A percentile compares a stretch with the other conserved stretches of the same genome.
Evolutionary conservation across 208 protist species (phyloP).

Genomic region (Leishmania braziliensis): DNA sequence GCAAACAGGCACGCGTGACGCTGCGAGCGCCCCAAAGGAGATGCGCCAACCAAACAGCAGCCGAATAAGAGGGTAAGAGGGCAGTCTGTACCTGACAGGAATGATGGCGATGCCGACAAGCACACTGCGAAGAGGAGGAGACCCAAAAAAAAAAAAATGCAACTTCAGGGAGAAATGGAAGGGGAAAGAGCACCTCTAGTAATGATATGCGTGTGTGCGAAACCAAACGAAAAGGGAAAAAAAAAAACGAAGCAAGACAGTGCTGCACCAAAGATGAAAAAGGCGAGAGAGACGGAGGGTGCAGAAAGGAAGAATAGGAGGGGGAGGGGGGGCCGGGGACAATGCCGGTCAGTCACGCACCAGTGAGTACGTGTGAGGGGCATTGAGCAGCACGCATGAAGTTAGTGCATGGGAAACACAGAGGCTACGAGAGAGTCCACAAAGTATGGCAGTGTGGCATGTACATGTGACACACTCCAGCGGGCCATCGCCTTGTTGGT

Average conservation of each 20-base stretch:
- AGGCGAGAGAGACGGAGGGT: neutral
- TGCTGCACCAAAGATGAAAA: neutral
- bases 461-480: neutral
- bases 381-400: neutral
- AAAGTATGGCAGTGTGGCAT: neutral
- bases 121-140: neutral
- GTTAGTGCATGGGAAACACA: neutral
- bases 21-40: neutral
- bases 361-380: neutral
- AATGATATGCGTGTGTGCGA: neutral
- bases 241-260: neutral
- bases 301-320: neutral
- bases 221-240: conserved; percentile 8
- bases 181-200: neutral
- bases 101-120: neutral
- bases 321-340: neutral
- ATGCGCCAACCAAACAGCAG: neutral
- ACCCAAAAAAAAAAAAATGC: neutral
- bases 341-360: neutral
- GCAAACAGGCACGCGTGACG: neutral
- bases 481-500: neutral
- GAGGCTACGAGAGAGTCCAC: neutral
- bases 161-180: neutral
- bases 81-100: neutral
- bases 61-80: neutral